phyloP scores from a whole-genome alignment of 176 grass and related monocot genomes.

The Bromus sterilis region DNA sequence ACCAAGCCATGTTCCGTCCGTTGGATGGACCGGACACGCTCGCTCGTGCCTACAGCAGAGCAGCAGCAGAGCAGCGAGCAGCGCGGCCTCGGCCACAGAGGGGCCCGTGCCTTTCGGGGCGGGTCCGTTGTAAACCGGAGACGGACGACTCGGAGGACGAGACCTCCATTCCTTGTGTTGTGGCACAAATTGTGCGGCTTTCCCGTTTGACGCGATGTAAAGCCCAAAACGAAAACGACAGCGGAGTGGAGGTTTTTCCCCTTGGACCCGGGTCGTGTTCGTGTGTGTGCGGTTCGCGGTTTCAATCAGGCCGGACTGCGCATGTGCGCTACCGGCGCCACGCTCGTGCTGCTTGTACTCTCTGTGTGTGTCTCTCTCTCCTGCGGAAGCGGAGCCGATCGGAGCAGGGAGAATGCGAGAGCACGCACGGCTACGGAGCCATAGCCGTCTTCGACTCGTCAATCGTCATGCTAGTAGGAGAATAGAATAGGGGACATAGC shows the following conservation, averaged over 20 bases:
- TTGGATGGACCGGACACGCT: not conserved
- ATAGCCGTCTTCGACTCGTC: not conserved
- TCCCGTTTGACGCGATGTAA: conserved; percentile 9
- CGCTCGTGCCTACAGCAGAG: too few relatives aligned
- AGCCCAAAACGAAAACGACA: conserved; percentile 22
- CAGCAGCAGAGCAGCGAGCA: too few relatives aligned
- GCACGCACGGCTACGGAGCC: not conserved
- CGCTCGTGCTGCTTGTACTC: not conserved
- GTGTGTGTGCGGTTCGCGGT: not conserved
- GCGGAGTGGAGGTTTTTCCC: not conserved
- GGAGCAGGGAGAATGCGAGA: too few relatives aligned
- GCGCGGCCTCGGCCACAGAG: too few relatives aligned
- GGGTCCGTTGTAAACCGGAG: not conserved
- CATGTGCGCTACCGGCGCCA: not conserved
- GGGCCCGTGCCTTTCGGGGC: not conserved
- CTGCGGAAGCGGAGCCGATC: not conserved
- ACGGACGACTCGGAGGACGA: not conserved
- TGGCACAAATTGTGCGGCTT: too few relatives aligned
- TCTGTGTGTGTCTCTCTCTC: too few relatives aligned
- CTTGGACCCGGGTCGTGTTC: not conserved
- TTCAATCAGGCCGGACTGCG: not conserved
- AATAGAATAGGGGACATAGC: too few relatives aligned
- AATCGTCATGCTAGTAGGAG: too few relatives aligned
- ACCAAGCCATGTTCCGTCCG: not conserved
- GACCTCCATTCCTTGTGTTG: not conserved